Conservation (phyloP, 331 rosid genomes). For the Prunus yedoensis region DNA sequence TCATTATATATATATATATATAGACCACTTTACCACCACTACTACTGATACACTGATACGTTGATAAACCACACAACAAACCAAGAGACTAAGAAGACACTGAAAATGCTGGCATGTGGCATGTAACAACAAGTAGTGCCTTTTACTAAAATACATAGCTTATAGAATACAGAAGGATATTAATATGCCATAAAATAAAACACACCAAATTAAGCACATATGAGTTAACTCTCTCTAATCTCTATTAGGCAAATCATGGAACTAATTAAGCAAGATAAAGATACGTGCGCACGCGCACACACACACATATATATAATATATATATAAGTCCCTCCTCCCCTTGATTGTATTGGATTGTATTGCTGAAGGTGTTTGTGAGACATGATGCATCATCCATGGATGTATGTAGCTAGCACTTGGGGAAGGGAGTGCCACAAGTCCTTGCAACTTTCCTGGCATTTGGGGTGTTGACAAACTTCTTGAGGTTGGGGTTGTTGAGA, state of each 20-base stretch:
- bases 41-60: slow-evolving; percentile 10
- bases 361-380: neutral
- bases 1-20: slow-evolving; percentile 24
- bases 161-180: slow-evolving; percentile 23
- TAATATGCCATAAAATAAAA: slow-evolving; percentile 11
- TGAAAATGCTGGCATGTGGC: slow-evolving; percentile 35
- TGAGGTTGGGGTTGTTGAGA: slow-evolving; percentile 79
- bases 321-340: slow-evolving; percentile 16
- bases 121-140: slow-evolving; percentile 21
- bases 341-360: neutral
- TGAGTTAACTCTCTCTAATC: slow-evolving; percentile 22
- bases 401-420: slow-evolving; percentile 45
- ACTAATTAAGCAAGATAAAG: neutral
- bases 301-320: neutral
- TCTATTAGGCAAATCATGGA: slow-evolving; percentile 21
- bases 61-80: slow-evolving; percentile 19
- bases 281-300: too few species aligned
- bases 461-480: slow-evolving; percentile 78
- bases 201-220: slow-evolving; percentile 38
- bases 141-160: slow-evolving; percentile 8
- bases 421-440: slow-evolving; percentile 89
- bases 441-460: slow-evolving; percentile 88
- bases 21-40: slow-evolving; percentile 30
- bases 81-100: slow-evolving; percentile 34
- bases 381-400: neutral